phyloP scores from a whole-genome alignment of 805 yeast genomes.

The Cyberlindnera xishuangbannaensis region DNA sequence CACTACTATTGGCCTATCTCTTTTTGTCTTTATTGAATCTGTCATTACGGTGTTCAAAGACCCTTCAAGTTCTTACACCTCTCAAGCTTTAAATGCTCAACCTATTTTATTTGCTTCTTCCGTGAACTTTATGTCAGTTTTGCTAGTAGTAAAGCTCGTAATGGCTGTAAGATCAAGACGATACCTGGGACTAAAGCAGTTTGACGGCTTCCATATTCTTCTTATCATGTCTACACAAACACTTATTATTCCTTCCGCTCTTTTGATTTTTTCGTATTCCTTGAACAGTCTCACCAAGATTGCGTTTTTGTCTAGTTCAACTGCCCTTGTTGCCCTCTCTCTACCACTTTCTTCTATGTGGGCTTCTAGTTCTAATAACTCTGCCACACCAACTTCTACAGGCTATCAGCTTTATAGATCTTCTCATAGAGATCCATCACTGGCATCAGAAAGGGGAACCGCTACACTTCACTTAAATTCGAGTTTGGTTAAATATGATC shows the following conservation, averaged over 20 bases:
- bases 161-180: slow-evolving; percentile 70
- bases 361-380: slow-evolving; percentile 67
- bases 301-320: slow-evolving; percentile 46
- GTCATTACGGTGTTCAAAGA: slow-evolving; percentile 31
- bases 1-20: slow-evolving; percentile 53
- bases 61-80: slow-evolving; percentile 17
- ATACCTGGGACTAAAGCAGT: slow-evolving; percentile 72
- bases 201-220: slow-evolving; percentile 75
- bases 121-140: slow-evolving; percentile 52
- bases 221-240: slow-evolving; percentile 80
- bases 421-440: slow-evolving; percentile 15
- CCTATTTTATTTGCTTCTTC: slow-evolving; percentile 64
- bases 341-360: slow-evolving; percentile 83
- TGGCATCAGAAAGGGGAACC: slow-evolving; percentile 15
- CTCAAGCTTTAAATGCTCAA: slow-evolving; percentile 47
- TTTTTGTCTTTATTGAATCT: slow-evolving; percentile 43
- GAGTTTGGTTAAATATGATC: slow-evolving; percentile 4
- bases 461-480: slow-evolving; percentile 9
- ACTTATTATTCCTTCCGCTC: slow-evolving; percentile 67
- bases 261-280: slow-evolving; percentile 53
- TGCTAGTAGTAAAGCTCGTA: slow-evolving; percentile 59
- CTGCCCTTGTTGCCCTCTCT: slow-evolving; percentile 60
- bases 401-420: slow-evolving; percentile 11
- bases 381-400: slow-evolving; percentile 35
- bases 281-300: slow-evolving; percentile 29